A percentile compares a stretch with the other conserved stretches of the same genome.
Conservation (phyloP, 768 basidiomycete species). For the Trametes cinnabarina region DNA sequence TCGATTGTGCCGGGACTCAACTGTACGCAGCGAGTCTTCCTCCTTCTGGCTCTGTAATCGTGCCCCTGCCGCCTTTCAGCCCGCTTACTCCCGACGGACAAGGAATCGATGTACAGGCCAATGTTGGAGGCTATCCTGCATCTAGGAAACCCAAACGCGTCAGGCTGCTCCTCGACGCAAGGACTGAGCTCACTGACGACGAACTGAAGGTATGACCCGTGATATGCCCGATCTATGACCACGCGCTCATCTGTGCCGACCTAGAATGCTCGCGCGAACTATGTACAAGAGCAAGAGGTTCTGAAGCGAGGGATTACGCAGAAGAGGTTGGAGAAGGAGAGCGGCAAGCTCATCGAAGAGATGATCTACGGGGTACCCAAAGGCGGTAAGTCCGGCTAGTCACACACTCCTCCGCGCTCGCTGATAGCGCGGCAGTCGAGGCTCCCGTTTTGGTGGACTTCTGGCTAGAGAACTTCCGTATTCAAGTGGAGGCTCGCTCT, state of each 20-base stretch:
- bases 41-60: constrained; percentile 21
- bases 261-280: constrained; percentile 63
- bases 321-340: constrained; percentile 58
- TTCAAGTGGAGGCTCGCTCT: constrained; percentile 64
- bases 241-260: background rate
- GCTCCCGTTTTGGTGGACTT: constrained; percentile 68
- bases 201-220: constrained; percentile 63
- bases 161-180: constrained; percentile 61
- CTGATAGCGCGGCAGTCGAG: constrained; percentile 59
- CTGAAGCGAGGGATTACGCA: constrained; percentile 49
- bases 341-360: constrained; percentile 52
- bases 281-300: constrained; percentile 58
- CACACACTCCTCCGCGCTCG: background rate
- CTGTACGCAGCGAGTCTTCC: constrained; percentile 18
- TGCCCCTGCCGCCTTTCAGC: constrained; percentile 24
- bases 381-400: constrained; percentile 47
- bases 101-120: constrained; percentile 1
- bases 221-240: no score
- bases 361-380: constrained; percentile 67
- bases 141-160: constrained; percentile 47
- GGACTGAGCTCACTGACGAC: constrained; percentile 80
- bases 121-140: background rate
- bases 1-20: constrained; percentile 16
- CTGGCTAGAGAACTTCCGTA: constrained; percentile 71
- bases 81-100: no score